phyloP scores from a whole-genome alignment of 2,329 filamentous ascomycete genomes.

The Dendryphion nanum region DNA sequence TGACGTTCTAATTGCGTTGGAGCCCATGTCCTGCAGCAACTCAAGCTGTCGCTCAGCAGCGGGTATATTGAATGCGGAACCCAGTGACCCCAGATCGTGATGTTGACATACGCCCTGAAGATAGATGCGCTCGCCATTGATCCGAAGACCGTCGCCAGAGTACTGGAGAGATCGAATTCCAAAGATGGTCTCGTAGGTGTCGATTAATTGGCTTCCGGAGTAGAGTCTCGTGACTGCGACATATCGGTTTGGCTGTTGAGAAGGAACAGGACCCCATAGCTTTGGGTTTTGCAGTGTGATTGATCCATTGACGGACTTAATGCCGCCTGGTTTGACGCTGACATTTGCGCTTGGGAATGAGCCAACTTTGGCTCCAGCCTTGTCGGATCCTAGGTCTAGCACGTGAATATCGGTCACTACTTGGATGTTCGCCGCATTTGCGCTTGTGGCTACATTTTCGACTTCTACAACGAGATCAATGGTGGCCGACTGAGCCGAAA shows the following conservation, averaged over 20 bases:
- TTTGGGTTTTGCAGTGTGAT: slow-evolving; percentile 38
- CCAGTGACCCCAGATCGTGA: slow-evolving; percentile 52
- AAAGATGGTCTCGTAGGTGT: slow-evolving; percentile 52
- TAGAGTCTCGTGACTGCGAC: slow-evolving; percentile 44
- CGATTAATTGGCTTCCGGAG: slow-evolving; percentile 27
- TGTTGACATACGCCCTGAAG: slow-evolving; percentile 53
- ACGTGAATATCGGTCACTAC: slow-evolving; percentile 44
- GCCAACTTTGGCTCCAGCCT: slow-evolving; percentile 29
- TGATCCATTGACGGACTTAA: slow-evolving; percentile 34
- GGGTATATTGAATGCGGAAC: slow-evolving; percentile 51
- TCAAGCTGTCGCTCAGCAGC: slow-evolving; percentile 51
- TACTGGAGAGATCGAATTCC: slow-evolving; percentile 49
- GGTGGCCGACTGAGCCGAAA: slow-evolving; percentile 47
- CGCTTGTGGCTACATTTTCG: slow-evolving; percentile 43
- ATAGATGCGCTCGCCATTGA: slow-evolving; percentile 48
- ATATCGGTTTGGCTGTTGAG: slow-evolving; percentile 49
- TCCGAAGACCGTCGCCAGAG: slow-evolving; percentile 41
- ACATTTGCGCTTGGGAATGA: slow-evolving; percentile 32
- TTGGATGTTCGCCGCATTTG: slow-evolving; percentile 27
- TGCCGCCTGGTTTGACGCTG: slow-evolving; percentile 26
- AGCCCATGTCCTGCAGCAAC: slow-evolving; percentile 50
- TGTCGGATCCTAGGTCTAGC: slow-evolving; percentile 33
- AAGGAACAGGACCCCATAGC: slow-evolving; percentile 52
- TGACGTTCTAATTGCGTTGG: slow-evolving; percentile 52
- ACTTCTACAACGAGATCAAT: slow-evolving; percentile 47